Percentiles rank a stretch among this genome's conserved stretches.
Evolutionary conservation across 306 rosid genomes (phyloP).

Genomic region (Dalbergia cultrata): DNA sequence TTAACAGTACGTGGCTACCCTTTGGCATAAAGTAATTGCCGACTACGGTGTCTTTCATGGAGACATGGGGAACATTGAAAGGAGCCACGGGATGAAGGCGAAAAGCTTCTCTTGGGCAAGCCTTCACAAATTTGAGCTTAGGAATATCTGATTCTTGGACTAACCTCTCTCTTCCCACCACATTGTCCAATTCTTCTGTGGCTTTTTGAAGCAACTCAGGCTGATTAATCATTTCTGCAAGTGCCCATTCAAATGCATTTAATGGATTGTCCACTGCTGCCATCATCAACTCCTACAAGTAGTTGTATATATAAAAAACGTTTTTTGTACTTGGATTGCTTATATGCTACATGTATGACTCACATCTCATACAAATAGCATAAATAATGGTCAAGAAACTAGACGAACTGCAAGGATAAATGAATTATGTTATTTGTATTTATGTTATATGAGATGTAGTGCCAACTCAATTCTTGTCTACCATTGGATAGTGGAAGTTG

Average conservation of each 20-base stretch:
- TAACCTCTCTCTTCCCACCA: conserved; percentile 49
- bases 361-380: no score
- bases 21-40: conserved; percentile 61
- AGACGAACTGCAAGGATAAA: no score
- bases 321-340: no score
- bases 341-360: no score
- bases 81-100: conserved; percentile 58
- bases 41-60: conserved; percentile 42
- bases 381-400: no score
- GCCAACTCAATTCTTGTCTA: no score
- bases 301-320: no score
- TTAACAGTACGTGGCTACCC: conserved; percentile 55
- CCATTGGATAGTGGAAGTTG: no score
- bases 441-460: no score
- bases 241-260: conserved; percentile 59
- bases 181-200: conserved; percentile 47
- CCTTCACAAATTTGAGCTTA: conserved; percentile 52
- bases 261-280: conserved; percentile 57
- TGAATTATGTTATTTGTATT: no score
- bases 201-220: conserved; percentile 50
- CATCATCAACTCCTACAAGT: conserved; percentile 48
- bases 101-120: conserved; percentile 56
- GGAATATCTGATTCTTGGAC: conserved; percentile 61
- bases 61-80: conserved; percentile 56
- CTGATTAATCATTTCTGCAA: conserved; percentile 59